These are phyloP conservation scores for Synchytrium microbalum DNA, from an alignment of 371 early-diverging fungal genomes.

Conservation along the genomic window DNA sequence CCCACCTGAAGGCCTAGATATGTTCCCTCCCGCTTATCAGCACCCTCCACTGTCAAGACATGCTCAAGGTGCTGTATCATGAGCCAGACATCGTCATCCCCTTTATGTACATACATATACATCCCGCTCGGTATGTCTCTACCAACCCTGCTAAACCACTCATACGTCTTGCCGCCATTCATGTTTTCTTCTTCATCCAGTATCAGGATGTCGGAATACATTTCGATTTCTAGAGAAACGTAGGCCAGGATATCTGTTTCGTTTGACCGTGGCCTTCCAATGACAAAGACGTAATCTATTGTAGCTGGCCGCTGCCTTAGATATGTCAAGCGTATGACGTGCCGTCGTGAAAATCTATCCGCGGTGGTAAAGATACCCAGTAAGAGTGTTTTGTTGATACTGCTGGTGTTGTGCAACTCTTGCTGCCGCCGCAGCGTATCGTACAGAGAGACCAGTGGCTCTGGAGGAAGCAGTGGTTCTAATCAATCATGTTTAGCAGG, in stretches of 20 bases:
- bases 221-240: slow-evolving; percentile 15
- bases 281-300: slow-evolving; percentile 26
- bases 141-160: slow-evolving; percentile 24
- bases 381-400: too few species aligned
- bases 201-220: slow-evolving; percentile 26
- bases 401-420: too few species aligned
- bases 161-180: slow-evolving; percentile 33
- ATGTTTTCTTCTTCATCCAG: slow-evolving; percentile 33
- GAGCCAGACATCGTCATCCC: slow-evolving; percentile 21
- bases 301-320: slow-evolving; percentile 16
- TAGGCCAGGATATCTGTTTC: neutral
- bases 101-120: slow-evolving; percentile 22
- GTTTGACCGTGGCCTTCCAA: slow-evolving; percentile 17
- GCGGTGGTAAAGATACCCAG: slow-evolving; percentile 28
- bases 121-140: slow-evolving; percentile 6
- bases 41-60: neutral
- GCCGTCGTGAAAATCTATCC: slow-evolving; percentile 20
- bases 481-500: too few species aligned
- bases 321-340: slow-evolving; percentile 31
- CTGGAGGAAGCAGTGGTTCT: too few species aligned
- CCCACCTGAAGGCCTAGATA: slow-evolving; percentile 10
- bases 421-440: too few species aligned
- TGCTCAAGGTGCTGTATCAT: slow-evolving; percentile 15
- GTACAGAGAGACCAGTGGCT: too few species aligned
- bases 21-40: neutral